These are phyloP conservation scores for Grammothele lineata DNA, from an alignment of 768 basidiomycete species.

Conservation along the genomic window DNA sequence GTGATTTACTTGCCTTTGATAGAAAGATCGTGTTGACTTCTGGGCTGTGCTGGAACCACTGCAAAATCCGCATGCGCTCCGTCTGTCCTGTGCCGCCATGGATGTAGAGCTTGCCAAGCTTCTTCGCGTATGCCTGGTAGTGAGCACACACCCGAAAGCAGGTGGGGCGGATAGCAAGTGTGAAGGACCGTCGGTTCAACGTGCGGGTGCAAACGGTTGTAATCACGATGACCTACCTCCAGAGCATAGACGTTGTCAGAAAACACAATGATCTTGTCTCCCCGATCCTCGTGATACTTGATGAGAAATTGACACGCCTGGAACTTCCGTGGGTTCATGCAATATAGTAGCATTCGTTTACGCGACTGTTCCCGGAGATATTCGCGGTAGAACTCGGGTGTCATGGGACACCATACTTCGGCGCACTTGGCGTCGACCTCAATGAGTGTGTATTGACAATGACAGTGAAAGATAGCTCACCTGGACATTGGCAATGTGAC, in stretches of 20 bases:
- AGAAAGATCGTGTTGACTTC: slow-evolving; percentile 97
- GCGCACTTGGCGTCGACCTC: slow-evolving; percentile 63
- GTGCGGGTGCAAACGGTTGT: too few relatives aligned
- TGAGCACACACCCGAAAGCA: background rate
- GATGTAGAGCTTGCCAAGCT: slow-evolving; percentile 90
- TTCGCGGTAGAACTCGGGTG: slow-evolving; percentile 97
- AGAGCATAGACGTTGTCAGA: slow-evolving; percentile 97
- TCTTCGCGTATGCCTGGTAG: slow-evolving; percentile 83
- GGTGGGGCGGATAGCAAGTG: too few relatives aligned
- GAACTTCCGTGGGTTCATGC: slow-evolving; percentile 99
- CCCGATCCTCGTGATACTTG: slow-evolving; percentile 95
- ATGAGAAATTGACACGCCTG: slow-evolving; percentile 99
- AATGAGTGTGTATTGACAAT: background rate
- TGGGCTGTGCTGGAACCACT: slow-evolving; percentile 93
- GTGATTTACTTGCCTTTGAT: slow-evolving; percentile 85
- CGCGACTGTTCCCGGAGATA: slow-evolving; percentile 91
- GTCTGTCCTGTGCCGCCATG: slow-evolving; percentile 94
- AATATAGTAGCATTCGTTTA: slow-evolving; percentile 93
- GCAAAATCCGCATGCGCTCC: slow-evolving; percentile 92
- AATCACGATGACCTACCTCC: slow-evolving; percentile 82
- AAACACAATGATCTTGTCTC: slow-evolving; percentile 99
- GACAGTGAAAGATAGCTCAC: slow-evolving; percentile 34
- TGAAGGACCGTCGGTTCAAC: too few relatives aligned
- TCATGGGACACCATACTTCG: slow-evolving; percentile 99
- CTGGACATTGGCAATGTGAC: slow-evolving; percentile 99